A percentile compares a stretch with the other conserved stretches of the same genome.
Evolutionary conservation across 2,329 filamentous ascomycete genomes (phyloP).

Genomic region (Cordyceps javanica): DNA sequence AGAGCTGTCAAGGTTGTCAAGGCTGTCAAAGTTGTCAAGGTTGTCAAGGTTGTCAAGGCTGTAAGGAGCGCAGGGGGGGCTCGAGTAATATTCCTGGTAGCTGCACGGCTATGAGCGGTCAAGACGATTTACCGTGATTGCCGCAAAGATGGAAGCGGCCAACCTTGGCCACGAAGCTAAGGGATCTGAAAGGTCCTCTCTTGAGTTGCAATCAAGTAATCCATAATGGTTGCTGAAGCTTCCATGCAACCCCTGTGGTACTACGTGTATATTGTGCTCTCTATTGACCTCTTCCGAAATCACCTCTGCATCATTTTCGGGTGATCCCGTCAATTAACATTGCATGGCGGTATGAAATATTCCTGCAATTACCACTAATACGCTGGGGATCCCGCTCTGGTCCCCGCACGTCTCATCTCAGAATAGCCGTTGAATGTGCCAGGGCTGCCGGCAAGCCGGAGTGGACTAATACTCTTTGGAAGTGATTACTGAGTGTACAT

Average conservation of each 20-base stretch:
- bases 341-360: background rate
- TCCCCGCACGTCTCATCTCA: slow-evolving; percentile 10
- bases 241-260: background rate
- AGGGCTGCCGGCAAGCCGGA: background rate
- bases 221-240: background rate
- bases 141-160: background rate
- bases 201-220: background rate
- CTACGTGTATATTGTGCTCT: background rate
- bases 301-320: background rate
- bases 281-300: background rate
- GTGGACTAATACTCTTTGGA: too few relatives aligned
- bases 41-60: background rate
- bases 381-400: background rate
- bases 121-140: background rate
- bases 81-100: background rate
- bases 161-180: background rate
- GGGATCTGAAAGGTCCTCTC: background rate
- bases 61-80: background rate
- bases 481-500: too few relatives aligned
- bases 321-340: background rate
- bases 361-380: slow-evolving; percentile 9
- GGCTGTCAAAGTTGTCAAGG: too few relatives aligned
- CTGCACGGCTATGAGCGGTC: background rate
- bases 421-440: background rate
- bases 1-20: background rate